Percentiles rank a stretch among this genome's conserved stretches.
Evolutionary conservation across 148 eudicot species (phyloP).

Genomic region (Rhododendron williamsianum): DNA sequence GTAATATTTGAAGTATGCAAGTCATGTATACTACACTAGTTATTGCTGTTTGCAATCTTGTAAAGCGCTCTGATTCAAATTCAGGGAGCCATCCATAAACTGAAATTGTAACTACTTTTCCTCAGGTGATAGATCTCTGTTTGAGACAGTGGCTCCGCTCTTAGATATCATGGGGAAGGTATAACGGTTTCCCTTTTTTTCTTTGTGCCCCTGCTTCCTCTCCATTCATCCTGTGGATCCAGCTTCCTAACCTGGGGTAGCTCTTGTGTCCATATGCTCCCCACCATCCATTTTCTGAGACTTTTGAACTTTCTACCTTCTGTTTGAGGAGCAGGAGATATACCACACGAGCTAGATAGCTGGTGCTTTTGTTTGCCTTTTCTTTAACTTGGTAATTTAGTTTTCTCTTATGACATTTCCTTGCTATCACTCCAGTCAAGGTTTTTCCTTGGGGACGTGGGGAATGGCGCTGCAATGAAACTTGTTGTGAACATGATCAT

Average conservation of each 20-base stretch:
- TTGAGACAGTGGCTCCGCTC: conserved; percentile 57
- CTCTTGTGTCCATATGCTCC: neutral
- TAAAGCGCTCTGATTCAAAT: neutral
- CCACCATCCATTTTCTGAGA: neutral
- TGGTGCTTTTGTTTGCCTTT: neutral
- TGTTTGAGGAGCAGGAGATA: conserved; percentile 4
- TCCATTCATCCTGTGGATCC: neutral
- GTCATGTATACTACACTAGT: neutral
- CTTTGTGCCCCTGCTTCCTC: neutral
- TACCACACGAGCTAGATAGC: neutral
- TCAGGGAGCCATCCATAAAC: neutral
- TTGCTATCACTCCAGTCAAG: conserved; percentile 49
- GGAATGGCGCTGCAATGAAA: conserved; percentile 98
- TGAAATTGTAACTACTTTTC: neutral
- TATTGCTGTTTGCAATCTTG: neutral
- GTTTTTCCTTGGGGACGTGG: conserved; percentile 92
- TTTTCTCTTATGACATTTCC: conserved; percentile 7
- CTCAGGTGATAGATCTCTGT: conserved; percentile 76
- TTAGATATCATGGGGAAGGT: conserved; percentile 99
- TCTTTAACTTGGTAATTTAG: neutral
- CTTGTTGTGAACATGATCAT: conserved; percentile 99
- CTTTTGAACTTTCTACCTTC: neutral
- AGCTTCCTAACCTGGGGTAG: neutral
- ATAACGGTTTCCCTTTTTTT: neutral
- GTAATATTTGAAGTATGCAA: neutral